phyloP scores from a whole-genome alignment of 2,329 filamentous ascomycete species.

The Aspergillus neotritici region DNA sequence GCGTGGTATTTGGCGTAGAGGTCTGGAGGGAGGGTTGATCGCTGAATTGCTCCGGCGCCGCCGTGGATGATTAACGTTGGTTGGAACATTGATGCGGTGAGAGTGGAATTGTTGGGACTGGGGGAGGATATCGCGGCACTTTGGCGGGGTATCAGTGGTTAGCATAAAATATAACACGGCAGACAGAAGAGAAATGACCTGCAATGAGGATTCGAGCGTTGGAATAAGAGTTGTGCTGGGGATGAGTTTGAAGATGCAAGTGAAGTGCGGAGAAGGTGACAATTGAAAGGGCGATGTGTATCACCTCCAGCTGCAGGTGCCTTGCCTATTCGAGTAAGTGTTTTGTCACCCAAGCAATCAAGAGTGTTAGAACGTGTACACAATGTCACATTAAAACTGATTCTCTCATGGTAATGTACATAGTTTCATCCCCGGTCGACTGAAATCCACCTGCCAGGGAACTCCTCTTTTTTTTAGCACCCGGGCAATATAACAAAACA shows the following conservation, averaged over 20 bases:
- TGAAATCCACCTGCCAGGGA: conserved; percentile 8
- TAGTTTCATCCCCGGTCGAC: conserved; percentile 10
- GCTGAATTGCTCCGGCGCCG: conserved; percentile 65
- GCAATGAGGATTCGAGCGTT: too few species aligned
- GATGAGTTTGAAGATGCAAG: too few species aligned
- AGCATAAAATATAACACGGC: too few species aligned
- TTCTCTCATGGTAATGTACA: conserved; percentile 33
- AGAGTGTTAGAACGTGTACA: conserved; percentile 1
- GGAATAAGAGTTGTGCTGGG: too few species aligned
- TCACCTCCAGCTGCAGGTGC: too few species aligned
- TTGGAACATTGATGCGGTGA: conserved; percentile 26
- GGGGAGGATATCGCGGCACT: conserved; percentile 3
- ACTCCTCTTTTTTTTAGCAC: conserved; percentile 16
- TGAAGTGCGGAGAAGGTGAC: too few species aligned
- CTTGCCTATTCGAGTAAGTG: too few species aligned
- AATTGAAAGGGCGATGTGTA: too few species aligned
- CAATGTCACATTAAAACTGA: conserved; percentile 26
- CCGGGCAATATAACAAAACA: conserved; percentile 9
- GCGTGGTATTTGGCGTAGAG: conserved; percentile 55
- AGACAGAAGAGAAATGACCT: too few species aligned
- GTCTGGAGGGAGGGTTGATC: conserved; percentile 52
- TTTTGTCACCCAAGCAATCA: too few species aligned
- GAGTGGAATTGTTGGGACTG: neutral
- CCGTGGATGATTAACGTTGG: conserved; percentile 66
- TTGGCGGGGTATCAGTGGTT: neutral